phyloP scores from a whole-genome alignment of 2,329 filamentous ascomycete species.

The Knufia petricola region DNA sequence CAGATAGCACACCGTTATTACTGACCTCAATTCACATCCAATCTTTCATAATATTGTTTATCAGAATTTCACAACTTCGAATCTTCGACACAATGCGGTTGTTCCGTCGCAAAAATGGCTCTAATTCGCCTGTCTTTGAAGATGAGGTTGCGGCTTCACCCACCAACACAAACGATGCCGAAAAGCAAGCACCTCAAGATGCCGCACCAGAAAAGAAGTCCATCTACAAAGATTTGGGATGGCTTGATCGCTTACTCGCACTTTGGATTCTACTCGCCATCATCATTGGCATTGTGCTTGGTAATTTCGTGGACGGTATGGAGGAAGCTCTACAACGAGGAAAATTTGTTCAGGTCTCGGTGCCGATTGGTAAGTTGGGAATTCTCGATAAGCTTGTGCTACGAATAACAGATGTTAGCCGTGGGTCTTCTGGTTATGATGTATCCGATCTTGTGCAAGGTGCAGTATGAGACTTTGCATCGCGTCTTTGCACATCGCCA shows the following conservation, averaged over 20 bases:
- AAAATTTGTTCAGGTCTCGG: slow-evolving; percentile 60
- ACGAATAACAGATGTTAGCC: slow-evolving; percentile 40
- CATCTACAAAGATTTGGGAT: slow-evolving; percentile 42
- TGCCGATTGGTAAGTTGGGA: slow-evolving; percentile 50
- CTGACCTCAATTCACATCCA: too few relatives aligned
- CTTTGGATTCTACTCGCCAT: slow-evolving; percentile 73
- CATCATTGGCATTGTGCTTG: slow-evolving; percentile 62
- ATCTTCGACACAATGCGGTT: too few relatives aligned
- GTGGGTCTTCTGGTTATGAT: slow-evolving; percentile 82
- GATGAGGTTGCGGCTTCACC: too few relatives aligned
- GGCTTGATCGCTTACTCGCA: slow-evolving; percentile 55
- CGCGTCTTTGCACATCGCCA: slow-evolving; percentile 49
- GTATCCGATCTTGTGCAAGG: slow-evolving; percentile 86
- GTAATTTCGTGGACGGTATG: slow-evolving; percentile 60
- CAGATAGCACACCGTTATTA: too few relatives aligned
- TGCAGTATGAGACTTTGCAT: slow-evolving; percentile 67
- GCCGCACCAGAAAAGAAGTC: slow-evolving; percentile 15
- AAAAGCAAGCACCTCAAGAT: slow-evolving; percentile 9
- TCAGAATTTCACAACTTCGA: too few relatives aligned
- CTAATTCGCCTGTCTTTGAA: too few relatives aligned
- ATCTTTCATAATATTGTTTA: too few relatives aligned
- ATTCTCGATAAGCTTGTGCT: slow-evolving; percentile 18
- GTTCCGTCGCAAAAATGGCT: too few relatives aligned
- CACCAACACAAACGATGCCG: too few relatives aligned
- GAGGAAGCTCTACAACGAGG: slow-evolving; percentile 58